These are phyloP conservation scores for Lycium ferocissimum DNA, from an alignment of 257 asterid species.

Conservation along the genomic window DNA sequence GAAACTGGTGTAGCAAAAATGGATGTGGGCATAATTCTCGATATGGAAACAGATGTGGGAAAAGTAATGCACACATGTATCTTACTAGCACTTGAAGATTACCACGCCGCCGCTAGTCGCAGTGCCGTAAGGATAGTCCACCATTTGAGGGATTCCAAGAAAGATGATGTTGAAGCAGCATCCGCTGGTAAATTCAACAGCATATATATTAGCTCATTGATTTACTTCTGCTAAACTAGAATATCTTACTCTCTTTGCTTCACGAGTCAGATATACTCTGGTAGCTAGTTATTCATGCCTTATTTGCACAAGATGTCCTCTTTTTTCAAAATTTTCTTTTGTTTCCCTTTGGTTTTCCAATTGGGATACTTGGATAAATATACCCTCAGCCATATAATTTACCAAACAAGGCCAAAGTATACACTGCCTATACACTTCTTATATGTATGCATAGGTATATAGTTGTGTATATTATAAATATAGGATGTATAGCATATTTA, in stretches of 20 bases:
- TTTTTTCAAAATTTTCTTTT: neutral
- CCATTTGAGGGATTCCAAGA: constrained; percentile 46
- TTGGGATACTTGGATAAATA: too few species aligned
- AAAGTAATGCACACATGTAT: constrained; percentile 42
- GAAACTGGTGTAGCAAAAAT: constrained; percentile 15
- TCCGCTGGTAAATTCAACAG: constrained; percentile 37
- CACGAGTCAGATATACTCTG: neutral
- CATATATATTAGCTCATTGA: neutral
- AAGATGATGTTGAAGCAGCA: constrained; percentile 49
- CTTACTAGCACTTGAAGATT: constrained; percentile 53
- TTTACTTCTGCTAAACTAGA: neutral
- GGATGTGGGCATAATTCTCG: constrained; percentile 55
- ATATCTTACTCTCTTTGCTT: neutral
- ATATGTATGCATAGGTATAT: too few species aligned
- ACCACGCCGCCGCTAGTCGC: constrained; percentile 32
- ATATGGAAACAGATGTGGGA: constrained; percentile 38
- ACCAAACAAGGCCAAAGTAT: too few species aligned
- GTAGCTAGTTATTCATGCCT: neutral
- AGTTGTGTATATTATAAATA: too few species aligned
- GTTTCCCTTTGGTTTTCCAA: neutral
- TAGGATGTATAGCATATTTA: too few species aligned
- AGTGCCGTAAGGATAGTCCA: constrained; percentile 41
- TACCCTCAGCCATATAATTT: too few species aligned
- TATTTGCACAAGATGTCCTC: neutral
- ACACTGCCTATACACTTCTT: too few species aligned